Evolutionary conservation across 306 rosid genomes (phyloP), one percentile per base, ranked within the genome.

Genomic region (Leucaena leucocephala): DNA sequence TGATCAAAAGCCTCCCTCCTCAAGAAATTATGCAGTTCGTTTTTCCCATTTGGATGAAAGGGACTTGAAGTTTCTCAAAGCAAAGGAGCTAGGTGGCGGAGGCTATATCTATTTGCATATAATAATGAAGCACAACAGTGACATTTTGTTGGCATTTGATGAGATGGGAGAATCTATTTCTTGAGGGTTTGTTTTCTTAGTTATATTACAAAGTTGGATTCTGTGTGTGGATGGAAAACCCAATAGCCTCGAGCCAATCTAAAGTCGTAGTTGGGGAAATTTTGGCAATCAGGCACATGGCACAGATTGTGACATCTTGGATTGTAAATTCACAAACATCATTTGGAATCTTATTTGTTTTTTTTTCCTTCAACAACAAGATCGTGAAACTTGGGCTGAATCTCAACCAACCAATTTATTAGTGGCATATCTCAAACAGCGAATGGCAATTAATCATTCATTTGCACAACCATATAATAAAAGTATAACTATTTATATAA

Each of bases 261-360:
- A 61, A 74, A 46, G 74, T 58, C 73, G 42, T 44, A 76, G 73
- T 76, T 42, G 13, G 58, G 21, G 68, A 77, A 74, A 74, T 58
- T 43, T 73, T 15, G 77, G 71, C 81, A 84, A 86, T 81, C 64
- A 72, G 54, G 69, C 86, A 84, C 86, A 38, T 80, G 84, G 70
- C 64, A 33, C 13, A 48, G 88, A 86, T 62, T 67, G 81, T 54
- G 90, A 86, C 87, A 71, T 76, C 44, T 79, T 66, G 68, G 75
- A 69, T 72, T 35, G 78, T 66, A 73, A 82, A 50, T 75, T 84
- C 82, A 80, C 82, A 78, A 71, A 78, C 46, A 74, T 65, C 65
- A 73, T 64, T 2, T 49, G 33, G 80, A 82, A 80, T 86, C 86
- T 77, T 76, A 77, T 59, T 49, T 13, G 2, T 49, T 68, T 54